phyloP scores from a whole-genome alignment of 176 grass and related monocot species.

The Pharus latifolius region DNA sequence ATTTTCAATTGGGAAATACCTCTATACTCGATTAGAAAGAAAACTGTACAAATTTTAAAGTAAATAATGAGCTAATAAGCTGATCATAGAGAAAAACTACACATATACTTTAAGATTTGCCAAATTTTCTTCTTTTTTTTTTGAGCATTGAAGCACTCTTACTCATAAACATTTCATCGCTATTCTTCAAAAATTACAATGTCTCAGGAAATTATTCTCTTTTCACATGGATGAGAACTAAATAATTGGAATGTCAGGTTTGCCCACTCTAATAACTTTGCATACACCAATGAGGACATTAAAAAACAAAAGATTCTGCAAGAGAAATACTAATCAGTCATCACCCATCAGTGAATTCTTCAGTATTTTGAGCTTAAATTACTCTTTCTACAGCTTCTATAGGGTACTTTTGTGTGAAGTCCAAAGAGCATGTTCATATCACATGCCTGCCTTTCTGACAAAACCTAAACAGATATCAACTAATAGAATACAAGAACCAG shows the following conservation, averaged over 20 bases:
- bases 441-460: slow-evolving; percentile 23
- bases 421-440: slow-evolving; percentile 39
- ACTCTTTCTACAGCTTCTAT: slow-evolving; percentile 12
- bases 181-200: no score
- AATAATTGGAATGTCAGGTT: neutral
- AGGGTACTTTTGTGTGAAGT: slow-evolving; percentile 3
- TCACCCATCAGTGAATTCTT: neutral
- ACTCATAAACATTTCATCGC: no score
- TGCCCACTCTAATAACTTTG: no score
- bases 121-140: no score
- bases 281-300: neutral
- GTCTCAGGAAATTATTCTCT: no score
- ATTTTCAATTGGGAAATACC: no score
- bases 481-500: slow-evolving; percentile 17
- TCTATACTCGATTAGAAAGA: no score
- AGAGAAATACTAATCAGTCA: neutral
- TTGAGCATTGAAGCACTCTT: no score
- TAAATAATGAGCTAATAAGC: no score
- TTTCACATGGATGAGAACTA: slow-evolving; percentile 19
- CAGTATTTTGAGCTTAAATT: neutral
- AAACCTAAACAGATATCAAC: neutral
- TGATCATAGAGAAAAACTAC: no score
- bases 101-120: no score
- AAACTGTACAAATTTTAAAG: no score
- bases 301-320: neutral